These are phyloP conservation scores for Protea cynaroides DNA, from an alignment of 164 flowering plant genomes.

Conservation along the genomic window DNA sequence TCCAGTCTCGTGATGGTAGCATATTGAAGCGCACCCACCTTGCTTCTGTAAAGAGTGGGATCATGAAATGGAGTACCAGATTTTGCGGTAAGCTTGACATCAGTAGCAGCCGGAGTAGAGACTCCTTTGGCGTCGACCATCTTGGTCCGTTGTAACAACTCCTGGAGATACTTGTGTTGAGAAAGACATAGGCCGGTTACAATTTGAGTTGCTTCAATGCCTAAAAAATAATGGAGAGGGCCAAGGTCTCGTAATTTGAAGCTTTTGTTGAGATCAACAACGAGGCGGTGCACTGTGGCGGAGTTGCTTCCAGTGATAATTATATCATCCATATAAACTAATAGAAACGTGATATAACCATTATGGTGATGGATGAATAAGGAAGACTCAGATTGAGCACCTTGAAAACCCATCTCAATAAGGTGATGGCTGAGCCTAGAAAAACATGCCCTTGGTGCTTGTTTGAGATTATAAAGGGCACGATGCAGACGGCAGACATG, in stretches of 20 bases:
- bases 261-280: too few species aligned
- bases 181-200: too few species aligned
- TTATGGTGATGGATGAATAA: constrained; percentile 4
- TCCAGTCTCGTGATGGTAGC: too few species aligned
- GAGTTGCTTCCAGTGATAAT: constrained; percentile 1
- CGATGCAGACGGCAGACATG: neutral
- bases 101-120: too few species aligned
- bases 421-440: neutral
- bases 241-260: constrained; percentile 14
- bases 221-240: neutral
- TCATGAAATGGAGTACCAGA: too few species aligned
- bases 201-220: constrained; percentile 5
- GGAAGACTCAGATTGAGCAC: constrained; percentile 2
- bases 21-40: too few species aligned
- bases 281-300: too few species aligned
- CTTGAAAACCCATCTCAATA: neutral
- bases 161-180: neutral
- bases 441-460: constrained; percentile 2
- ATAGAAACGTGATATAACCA: neutral
- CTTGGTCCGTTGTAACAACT: too few species aligned
- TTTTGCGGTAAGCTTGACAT: too few species aligned
- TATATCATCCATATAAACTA: constrained; percentile 15
- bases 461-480: neutral
- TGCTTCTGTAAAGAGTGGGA: too few species aligned
- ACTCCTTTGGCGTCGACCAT: too few species aligned